Conservation (phyloP, 148 eudicot species). For the Cornus controversa region DNA sequence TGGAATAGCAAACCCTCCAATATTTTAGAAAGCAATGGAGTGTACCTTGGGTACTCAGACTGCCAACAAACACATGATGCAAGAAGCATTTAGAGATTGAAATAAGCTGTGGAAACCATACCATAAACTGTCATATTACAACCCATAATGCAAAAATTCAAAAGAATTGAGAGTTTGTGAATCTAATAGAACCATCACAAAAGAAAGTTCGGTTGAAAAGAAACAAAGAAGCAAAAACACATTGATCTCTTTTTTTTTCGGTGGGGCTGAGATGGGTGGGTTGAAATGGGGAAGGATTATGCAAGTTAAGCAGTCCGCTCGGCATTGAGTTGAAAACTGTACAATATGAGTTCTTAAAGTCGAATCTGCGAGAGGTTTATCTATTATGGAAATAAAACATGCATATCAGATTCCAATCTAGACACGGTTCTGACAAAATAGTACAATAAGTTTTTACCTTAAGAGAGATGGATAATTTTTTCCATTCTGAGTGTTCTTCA, state of each 20-base stretch:
- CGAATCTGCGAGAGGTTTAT: too few species aligned
- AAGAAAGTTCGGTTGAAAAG: background rate
- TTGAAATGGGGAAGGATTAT: background rate
- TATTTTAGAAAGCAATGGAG: conserved; percentile 90
- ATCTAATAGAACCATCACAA: conserved; percentile 6
- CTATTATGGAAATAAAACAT: too few species aligned
- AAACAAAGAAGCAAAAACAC: background rate
- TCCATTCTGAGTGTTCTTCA: conserved; percentile 80
- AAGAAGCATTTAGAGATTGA: conserved; percentile 10
- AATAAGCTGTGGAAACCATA: conserved; percentile 2
- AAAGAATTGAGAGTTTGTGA: background rate
- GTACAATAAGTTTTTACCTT: conserved; percentile 48
- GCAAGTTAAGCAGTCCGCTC: background rate
- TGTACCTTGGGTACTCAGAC: conserved; percentile 83
- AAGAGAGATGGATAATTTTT: conserved; percentile 57
- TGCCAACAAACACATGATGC: conserved; percentile 38
- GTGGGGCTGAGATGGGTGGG: too few species aligned
- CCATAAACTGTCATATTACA: background rate
- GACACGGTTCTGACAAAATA: background rate
- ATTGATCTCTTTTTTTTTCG: background rate
- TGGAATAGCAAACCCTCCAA: conserved; percentile 72
- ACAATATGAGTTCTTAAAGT: too few species aligned
- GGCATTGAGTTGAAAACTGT: too few species aligned
- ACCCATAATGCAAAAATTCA: background rate
- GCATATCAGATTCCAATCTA: background rate